Conservation (phyloP, 2,329 filamentous ascomycete genomes). For the Talaromyces sp. region DNA sequence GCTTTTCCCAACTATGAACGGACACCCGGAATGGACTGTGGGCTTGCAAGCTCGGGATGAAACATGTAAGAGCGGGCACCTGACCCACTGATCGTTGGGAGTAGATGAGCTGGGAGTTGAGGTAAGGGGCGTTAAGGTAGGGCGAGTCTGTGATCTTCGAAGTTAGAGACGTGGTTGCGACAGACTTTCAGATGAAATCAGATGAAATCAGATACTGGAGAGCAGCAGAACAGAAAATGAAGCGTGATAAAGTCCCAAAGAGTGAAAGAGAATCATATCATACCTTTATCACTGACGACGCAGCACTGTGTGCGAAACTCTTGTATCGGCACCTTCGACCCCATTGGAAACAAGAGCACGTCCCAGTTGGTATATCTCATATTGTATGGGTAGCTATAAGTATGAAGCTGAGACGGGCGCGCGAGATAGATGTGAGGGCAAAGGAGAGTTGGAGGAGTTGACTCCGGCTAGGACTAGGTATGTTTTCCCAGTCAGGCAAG, state of each 20-base stretch:
- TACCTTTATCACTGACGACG: conserved; percentile 54
- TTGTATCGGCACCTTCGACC: conserved; percentile 67
- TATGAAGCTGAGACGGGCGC: too few relatives aligned
- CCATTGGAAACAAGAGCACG: conserved; percentile 70
- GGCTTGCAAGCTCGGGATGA: conserved; percentile 61
- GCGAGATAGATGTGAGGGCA: too few relatives aligned
- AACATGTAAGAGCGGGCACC: conserved; percentile 67
- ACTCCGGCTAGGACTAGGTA: too few relatives aligned
- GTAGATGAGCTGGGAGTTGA: conserved; percentile 37
- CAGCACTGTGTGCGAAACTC: conserved; percentile 80
- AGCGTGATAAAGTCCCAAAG: not conserved
- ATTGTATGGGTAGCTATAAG: conserved; percentile 23
- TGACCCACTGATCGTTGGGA: conserved; percentile 36
- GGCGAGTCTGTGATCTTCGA: conserved; percentile 44
- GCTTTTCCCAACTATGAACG: conserved; percentile 68
- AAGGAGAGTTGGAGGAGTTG: too few relatives aligned
- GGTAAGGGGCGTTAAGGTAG: conserved; percentile 32
- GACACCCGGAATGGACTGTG: conserved; percentile 67
- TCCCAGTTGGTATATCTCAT: conserved; percentile 91
- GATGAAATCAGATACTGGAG: too few relatives aligned
- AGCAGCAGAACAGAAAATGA: not conserved
- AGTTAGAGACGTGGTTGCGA: too few relatives aligned
- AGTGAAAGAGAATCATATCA: conserved; percentile 12
- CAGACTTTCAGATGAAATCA: too few relatives aligned
- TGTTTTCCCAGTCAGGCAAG: too few relatives aligned